Evolutionary conservation across 2,329 filamentous ascomycete genomes (phyloP).

Genomic region (Aplosporella prunicola): DNA sequence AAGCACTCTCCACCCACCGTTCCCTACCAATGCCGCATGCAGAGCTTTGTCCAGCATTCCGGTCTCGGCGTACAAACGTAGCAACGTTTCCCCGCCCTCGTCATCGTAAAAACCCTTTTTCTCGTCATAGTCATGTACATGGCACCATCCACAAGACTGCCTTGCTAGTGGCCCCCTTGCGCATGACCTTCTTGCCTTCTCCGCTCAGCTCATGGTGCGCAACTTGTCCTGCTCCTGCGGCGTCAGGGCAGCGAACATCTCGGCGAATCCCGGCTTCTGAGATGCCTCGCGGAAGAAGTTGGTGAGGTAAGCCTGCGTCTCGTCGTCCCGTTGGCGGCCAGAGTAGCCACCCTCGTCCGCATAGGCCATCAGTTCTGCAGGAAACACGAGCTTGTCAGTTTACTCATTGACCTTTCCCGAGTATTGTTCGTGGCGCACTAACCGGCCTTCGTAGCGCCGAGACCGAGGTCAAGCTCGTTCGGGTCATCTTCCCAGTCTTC

Average conservation of each 20-base stretch:
- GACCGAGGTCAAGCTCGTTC: slow-evolving; percentile 61
- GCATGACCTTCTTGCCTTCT: too few species aligned
- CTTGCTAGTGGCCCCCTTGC: too few species aligned
- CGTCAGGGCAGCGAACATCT: slow-evolving; percentile 46
- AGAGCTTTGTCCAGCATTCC: too few species aligned
- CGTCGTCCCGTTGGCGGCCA: slow-evolving; percentile 67
- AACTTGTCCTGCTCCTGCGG: slow-evolving; percentile 47
- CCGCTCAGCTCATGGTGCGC: slow-evolving; percentile 22
- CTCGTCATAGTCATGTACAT: too few species aligned
- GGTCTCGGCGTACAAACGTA: too few species aligned
- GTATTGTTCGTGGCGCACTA: slow-evolving; percentile 34
- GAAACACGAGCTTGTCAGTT: neutral
- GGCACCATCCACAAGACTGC: too few species aligned
- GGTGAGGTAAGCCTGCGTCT: slow-evolving; percentile 75
- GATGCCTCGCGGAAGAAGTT: slow-evolving; percentile 64
- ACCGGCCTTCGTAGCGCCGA: slow-evolving; percentile 36
- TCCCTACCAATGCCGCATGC: too few species aligned
- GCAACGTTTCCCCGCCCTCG: too few species aligned
- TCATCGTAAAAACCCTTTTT: too few species aligned
- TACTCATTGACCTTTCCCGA: neutral
- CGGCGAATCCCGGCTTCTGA: slow-evolving; percentile 45
- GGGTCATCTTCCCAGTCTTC: slow-evolving; percentile 74
- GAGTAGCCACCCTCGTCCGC: slow-evolving; percentile 45
- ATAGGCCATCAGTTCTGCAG: slow-evolving; percentile 67
- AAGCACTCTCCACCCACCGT: too few species aligned